Conservation (phyloP, 805 yeast genomes). For the Lipomyces sp. region DNA sequence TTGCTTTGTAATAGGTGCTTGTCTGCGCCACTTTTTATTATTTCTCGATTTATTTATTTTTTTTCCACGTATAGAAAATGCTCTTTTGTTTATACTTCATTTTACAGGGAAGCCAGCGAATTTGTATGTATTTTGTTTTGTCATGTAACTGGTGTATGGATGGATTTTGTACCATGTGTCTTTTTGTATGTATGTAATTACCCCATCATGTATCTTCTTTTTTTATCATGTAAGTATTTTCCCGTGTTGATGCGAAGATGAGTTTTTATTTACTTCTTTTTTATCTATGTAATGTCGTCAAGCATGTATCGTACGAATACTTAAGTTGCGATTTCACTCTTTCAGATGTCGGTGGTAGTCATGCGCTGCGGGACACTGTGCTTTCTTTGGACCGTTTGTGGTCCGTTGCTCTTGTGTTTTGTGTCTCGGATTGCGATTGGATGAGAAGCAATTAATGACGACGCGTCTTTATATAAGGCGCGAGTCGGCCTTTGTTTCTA, state of each 20-base stretch:
- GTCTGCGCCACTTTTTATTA: background rate
- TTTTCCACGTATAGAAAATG: background rate
- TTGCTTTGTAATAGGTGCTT: background rate
- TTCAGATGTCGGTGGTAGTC: no score
- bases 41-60: background rate
- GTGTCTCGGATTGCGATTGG: no score
- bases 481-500: no score
- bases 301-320: no score
- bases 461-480: no score
- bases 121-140: constrained; percentile 4
- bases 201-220: constrained; percentile 11
- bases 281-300: no score
- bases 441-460: no score
- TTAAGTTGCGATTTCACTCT: no score
- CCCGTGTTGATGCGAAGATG: background rate
- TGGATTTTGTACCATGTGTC: background rate
- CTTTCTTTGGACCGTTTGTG: no score
- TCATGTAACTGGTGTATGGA: constrained; percentile 18
- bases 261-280: background rate
- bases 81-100: background rate
- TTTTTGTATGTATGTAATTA: background rate
- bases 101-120: background rate
- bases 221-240: constrained; percentile 10
- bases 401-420: no score
- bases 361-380: no score